phyloP scores from a whole-genome alignment of 768 basidiomycete genomes.

The Phylloporus sp. region DNA sequence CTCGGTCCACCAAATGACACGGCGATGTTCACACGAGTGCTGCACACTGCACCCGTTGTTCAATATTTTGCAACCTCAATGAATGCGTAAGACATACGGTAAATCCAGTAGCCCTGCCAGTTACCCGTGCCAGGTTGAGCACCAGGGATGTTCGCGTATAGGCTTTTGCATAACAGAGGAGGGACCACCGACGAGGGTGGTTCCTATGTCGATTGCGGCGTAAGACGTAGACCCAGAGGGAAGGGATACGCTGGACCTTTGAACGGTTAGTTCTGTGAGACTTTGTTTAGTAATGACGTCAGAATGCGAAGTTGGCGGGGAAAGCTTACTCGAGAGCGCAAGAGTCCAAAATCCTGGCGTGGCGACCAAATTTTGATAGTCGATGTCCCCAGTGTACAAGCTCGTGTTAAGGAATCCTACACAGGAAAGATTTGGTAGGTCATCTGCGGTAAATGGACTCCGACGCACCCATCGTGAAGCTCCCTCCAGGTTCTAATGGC shows the following conservation, averaged over 20 bases:
- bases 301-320: too few relatives aligned
- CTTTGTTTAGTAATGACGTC: background rate
- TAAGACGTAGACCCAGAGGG: slow-evolving; percentile 47
- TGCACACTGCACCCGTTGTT: slow-evolving; percentile 55
- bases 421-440: background rate
- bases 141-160: slow-evolving; percentile 77
- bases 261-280: slow-evolving; percentile 53
- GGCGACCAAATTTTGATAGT: slow-evolving; percentile 64
- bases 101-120: slow-evolving; percentile 79
- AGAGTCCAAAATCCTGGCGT: slow-evolving; percentile 78
- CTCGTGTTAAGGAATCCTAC: slow-evolving; percentile 65
- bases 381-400: slow-evolving; percentile 80
- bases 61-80: background rate
- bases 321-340: slow-evolving; percentile 48
- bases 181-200: slow-evolving; percentile 90
- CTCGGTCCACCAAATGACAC: slow-evolving; percentile 69
- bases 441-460: background rate
- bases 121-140: slow-evolving; percentile 57
- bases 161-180: slow-evolving; percentile 45
- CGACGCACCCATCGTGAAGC: slow-evolving; percentile 65
- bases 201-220: slow-evolving; percentile 94
- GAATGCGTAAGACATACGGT: slow-evolving; percentile 45
- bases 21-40: slow-evolving; percentile 56
- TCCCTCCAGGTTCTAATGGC: slow-evolving; percentile 62
- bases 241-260: slow-evolving; percentile 48